Conservation (phyloP, 2,329 filamentous ascomycete genomes). For the Didymella keratinophila region DNA sequence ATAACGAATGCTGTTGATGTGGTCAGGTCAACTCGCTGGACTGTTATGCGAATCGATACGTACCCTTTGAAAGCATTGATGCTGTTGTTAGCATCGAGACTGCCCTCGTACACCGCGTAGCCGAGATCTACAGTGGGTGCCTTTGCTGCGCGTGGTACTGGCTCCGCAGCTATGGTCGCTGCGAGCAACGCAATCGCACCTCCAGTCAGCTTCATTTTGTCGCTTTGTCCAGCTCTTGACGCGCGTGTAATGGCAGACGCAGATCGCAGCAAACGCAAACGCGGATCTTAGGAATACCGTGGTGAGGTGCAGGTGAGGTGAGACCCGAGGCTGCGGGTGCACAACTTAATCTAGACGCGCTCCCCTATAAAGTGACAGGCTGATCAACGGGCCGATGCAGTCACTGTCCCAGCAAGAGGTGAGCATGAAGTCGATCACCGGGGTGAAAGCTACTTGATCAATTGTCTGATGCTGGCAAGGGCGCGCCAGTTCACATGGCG, state of each 20-base stretch:
- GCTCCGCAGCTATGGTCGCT: conserved; percentile 28
- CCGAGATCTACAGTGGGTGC: conserved; percentile 43
- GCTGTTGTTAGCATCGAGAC: conserved; percentile 31
- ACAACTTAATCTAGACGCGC: conserved; percentile 27
- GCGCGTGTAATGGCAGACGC: neutral
- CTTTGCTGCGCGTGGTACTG: conserved; percentile 32
- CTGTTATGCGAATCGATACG: neutral
- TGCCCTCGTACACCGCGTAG: conserved; percentile 44
- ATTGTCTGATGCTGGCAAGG: conserved; percentile 5
- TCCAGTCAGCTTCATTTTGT: conserved; percentile 26
- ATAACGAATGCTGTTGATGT: conserved; percentile 55
- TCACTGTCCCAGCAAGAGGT: neutral
- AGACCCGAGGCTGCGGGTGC: conserved; percentile 29
- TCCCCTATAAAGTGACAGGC: conserved; percentile 18
- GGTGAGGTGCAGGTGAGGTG: conserved; percentile 16
- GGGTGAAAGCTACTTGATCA: neutral
- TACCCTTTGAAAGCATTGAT: conserved; percentile 48
- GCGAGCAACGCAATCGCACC: conserved; percentile 30
- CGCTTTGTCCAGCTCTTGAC: conserved; percentile 15
- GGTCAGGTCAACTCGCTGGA: conserved; percentile 18
- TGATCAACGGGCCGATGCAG: conserved; percentile 12
- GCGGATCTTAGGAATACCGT: conserved; percentile 18
- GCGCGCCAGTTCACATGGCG: conserved; percentile 21
- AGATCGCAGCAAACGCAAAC: conserved; percentile 12
- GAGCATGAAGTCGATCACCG: neutral